Percentiles rank a stretch among this genome's conserved stretches.
These are phyloP conservation scores for Cronartium quercuum DNA, from an alignment of 1,284 basidiomycete genomes.

Conservation along the genomic window DNA sequence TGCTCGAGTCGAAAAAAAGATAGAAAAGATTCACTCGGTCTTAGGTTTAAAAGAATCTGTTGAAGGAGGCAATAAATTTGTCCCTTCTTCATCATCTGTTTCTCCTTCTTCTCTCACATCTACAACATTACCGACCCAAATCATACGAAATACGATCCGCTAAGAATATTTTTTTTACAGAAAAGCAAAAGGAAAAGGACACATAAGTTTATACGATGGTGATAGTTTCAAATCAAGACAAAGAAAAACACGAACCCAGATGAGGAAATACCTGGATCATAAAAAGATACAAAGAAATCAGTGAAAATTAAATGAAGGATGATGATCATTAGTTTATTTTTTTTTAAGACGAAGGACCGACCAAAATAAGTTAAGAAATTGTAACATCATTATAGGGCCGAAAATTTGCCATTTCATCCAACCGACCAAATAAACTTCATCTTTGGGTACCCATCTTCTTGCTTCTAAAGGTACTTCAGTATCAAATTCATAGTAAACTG, in stretches of 20 bases:
- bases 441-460: conserved; percentile 50
- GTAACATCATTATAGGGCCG: conserved; percentile 64
- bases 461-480: conserved; percentile 54
- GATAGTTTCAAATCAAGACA: neutral
- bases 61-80: too few species aligned
- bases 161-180: neutral
- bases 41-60: neutral
- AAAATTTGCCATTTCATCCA: conserved; percentile 67
- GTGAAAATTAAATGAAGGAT: neutral
- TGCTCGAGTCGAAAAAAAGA: neutral
- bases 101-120: conserved; percentile 45
- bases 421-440: conserved; percentile 64
- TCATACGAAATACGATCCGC: conserved; percentile 42
- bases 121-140: conserved; percentile 37
- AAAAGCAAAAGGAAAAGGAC: neutral
- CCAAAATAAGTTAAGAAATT: conserved; percentile 70
- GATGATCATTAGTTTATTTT: neutral
- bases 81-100: conserved; percentile 41
- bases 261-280: conserved; percentile 34
- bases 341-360: conserved; percentile 42
- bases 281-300: neutral
- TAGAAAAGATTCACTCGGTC: neutral
- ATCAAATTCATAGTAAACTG: conserved; percentile 77
- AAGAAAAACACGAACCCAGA: conserved; percentile 25
- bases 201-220: neutral